phyloP scores from a whole-genome alignment of 2,329 filamentous ascomycete genomes.

The Pseudonectria buxi region DNA sequence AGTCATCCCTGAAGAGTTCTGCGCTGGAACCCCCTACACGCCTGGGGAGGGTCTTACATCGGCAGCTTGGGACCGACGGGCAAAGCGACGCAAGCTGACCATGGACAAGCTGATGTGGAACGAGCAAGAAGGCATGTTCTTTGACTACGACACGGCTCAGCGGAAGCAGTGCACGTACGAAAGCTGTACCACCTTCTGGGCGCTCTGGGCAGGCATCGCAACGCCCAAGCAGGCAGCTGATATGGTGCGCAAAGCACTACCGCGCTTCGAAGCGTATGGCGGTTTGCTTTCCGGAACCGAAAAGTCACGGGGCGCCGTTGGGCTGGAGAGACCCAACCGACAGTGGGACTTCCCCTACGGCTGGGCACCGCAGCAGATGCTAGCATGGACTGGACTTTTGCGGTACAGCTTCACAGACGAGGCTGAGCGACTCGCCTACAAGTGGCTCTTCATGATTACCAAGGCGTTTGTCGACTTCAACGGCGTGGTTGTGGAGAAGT shows the following conservation, averaged over 20 bases:
- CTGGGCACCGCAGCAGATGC: conserved; percentile 97
- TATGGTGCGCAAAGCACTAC: conserved; percentile 74
- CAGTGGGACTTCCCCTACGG: conserved; percentile 99
- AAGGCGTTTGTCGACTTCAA: conserved; percentile 99
- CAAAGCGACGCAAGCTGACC: conserved; percentile 71
- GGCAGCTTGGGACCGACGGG: conserved; percentile 82
- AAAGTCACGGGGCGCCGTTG: conserved; percentile 73
- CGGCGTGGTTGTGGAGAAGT: conserved; percentile 97
- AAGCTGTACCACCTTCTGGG: conserved; percentile 91
- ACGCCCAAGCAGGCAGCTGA: conserved; percentile 78
- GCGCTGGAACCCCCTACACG: conserved; percentile 54
- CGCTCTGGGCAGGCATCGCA: conserved; percentile 89
- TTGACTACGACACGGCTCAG: conserved; percentile 87
- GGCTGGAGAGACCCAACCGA: conserved; percentile 79
- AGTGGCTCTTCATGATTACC: conserved; percentile 97
- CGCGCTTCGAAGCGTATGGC: conserved; percentile 80
- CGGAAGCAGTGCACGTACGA: conserved; percentile 80
- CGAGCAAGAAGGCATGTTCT: conserved; percentile 88
- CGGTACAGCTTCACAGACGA: conserved; percentile 90
- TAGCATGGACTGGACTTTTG: conserved; percentile 89
- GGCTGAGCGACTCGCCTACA: conserved; percentile 83
- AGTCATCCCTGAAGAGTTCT: conserved; percentile 76
- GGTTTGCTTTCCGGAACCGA: conserved; percentile 86
- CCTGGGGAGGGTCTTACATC: conserved; percentile 73
- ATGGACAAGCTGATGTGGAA: conserved; percentile 96